These are phyloP conservation scores for Cladorrhinum sp. DNA, from an alignment of 2,329 filamentous ascomycete species.

Conservation along the genomic window DNA sequence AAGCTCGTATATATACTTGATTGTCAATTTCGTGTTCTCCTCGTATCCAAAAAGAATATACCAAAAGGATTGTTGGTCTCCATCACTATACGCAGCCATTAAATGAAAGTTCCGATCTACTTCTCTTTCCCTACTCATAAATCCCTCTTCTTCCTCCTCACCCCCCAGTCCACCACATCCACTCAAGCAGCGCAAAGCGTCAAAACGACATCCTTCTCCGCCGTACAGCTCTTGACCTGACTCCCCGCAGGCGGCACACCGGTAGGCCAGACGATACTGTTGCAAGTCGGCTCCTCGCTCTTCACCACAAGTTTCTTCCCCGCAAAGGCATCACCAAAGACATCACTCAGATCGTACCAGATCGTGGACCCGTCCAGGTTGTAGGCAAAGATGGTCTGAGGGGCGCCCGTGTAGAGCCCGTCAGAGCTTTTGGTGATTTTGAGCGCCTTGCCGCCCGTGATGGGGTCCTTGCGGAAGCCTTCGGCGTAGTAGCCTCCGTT, in stretches of 20 bases:
- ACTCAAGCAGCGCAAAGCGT: constrained; percentile 33
- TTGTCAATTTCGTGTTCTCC: no score
- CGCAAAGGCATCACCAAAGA: constrained; percentile 40
- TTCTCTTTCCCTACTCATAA: no score
- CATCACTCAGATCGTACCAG: constrained; percentile 41
- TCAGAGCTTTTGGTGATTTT: constrained; percentile 37
- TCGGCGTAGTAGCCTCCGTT: constrained; percentile 33
- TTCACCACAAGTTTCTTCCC: constrained; percentile 34
- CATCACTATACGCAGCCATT: no score
- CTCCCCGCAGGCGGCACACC: constrained; percentile 37
- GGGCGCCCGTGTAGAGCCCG: constrained; percentile 39
- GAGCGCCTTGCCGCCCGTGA: constrained; percentile 38
- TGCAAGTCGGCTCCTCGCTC: constrained; percentile 33
- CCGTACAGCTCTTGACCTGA: constrained; percentile 38
- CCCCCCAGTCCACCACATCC: background rate
- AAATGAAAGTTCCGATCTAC: no score
- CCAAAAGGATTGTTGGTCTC: no score
- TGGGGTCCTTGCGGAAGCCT: constrained; percentile 34
- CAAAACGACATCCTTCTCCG: constrained; percentile 34
- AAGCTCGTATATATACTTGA: no score
- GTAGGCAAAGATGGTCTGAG: constrained; percentile 41
- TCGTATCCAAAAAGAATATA: no score
- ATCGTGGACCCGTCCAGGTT: constrained; percentile 34
- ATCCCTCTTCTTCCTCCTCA: background rate
- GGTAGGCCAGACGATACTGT: constrained; percentile 35